Percentiles rank a stretch among this genome's conserved stretches.
phyloP scores from a whole-genome alignment of 2,329 filamentous ascomycete species.

The Calonectria hawksworthii region DNA sequence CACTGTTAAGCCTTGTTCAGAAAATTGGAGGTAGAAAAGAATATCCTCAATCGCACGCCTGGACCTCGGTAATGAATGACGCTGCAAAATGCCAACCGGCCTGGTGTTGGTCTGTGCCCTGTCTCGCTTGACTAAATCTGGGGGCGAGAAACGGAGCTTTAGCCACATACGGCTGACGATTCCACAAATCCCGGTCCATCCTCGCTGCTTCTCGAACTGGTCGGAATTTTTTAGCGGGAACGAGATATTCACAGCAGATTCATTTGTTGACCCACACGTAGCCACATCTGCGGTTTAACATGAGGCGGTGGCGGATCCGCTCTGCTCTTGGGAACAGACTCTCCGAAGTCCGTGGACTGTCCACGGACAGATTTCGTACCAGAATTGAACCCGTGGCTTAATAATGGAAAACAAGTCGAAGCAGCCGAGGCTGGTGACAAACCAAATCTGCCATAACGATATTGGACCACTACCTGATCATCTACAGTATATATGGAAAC shows the following conservation, averaged over 20 bases:
- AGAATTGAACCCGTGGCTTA: not conserved
- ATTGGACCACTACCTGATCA: not conserved
- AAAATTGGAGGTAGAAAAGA: not conserved
- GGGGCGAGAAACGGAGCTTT: not conserved
- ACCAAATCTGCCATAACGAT: no score
- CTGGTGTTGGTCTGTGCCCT: not conserved
- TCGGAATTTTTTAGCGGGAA: not conserved
- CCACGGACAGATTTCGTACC: not conserved
- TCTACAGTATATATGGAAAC: not conserved
- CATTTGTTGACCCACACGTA: not conserved
- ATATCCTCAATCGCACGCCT: not conserved
- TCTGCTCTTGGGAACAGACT: not conserved
- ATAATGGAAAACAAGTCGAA: not conserved
- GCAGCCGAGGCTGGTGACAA: not conserved
- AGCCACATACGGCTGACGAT: not conserved
- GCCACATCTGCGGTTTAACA: not conserved
- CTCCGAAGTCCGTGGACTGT: not conserved
- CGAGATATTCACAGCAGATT: not conserved
- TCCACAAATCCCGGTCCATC: not conserved
- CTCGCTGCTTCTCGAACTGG: not conserved
- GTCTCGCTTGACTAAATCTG: not conserved
- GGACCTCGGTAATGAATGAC: not conserved
- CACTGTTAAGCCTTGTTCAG: not conserved
- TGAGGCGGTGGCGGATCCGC: not conserved
- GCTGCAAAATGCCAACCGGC: not conserved